These are phyloP conservation scores for Leptodermis oblonga DNA, from an alignment of 257 asterid species.

Conservation along the genomic window DNA sequence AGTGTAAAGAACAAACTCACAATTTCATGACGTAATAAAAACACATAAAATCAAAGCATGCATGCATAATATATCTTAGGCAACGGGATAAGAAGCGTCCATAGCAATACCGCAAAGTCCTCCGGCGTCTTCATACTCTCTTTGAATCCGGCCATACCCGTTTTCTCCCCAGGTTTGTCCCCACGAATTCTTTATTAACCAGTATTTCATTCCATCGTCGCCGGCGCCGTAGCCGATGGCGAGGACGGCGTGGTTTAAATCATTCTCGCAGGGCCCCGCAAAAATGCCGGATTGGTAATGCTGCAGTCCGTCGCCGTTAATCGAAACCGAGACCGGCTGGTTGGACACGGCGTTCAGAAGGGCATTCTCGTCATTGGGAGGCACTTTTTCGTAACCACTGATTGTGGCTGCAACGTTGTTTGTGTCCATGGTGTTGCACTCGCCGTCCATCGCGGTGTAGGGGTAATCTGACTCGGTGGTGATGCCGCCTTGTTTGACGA, in stretches of 20 bases:
- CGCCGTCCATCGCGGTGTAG: constrained; percentile 24
- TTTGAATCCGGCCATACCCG: constrained; percentile 28
- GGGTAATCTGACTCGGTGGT: constrained; percentile 29
- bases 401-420: constrained; percentile 25
- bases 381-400: constrained; percentile 27
- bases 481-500: constrained; percentile 4
- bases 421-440: constrained; percentile 23
- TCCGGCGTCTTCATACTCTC: constrained; percentile 20
- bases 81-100: constrained; percentile 33
- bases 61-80: background rate
- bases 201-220: constrained; percentile 26
- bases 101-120: constrained; percentile 39
- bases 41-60: no score
- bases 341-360: constrained; percentile 32
- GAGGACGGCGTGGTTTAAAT: constrained; percentile 30
- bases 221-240: constrained; percentile 27
- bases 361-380: constrained; percentile 23
- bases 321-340: constrained; percentile 36
- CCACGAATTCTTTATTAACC: constrained; percentile 43
- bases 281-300: constrained; percentile 35
- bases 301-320: constrained; percentile 27
- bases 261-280: constrained; percentile 30
- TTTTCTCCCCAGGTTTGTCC: constrained; percentile 29
- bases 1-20: no score
- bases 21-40: no score